Percentiles rank a stretch among this genome's conserved stretches.
Evolutionary conservation across 2,329 filamentous ascomycete genomes (phyloP).

Genomic region (Fusarium sp.): DNA sequence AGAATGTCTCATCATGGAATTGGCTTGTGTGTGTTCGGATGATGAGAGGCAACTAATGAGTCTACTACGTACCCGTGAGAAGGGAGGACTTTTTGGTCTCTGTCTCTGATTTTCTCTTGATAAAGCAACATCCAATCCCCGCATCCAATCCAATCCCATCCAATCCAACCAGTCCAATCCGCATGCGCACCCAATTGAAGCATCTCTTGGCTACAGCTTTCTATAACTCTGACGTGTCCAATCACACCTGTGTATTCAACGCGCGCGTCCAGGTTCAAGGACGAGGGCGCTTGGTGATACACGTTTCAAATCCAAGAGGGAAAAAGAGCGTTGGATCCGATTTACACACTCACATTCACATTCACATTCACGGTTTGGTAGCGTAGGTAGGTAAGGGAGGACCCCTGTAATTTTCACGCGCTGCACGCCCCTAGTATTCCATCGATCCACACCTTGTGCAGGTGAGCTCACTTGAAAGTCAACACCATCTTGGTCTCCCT

Average conservation of each 20-base stretch:
- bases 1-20: slow-evolving; percentile 17
- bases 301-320: not conserved
- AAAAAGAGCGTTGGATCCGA: not conserved
- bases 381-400: not conserved
- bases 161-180: slow-evolving; percentile 15
- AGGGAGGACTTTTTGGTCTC: slow-evolving; percentile 5
- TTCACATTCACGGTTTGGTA: slow-evolving; percentile 13
- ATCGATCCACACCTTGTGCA: slow-evolving; percentile 19
- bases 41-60: not conserved
- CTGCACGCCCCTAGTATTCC: slow-evolving; percentile 28
- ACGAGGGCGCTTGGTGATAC: slow-evolving; percentile 27
- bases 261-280: slow-evolving; percentile 32
- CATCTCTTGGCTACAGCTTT: slow-evolving; percentile 3
- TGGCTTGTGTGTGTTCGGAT: slow-evolving; percentile 8
- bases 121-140: too few relatives aligned
- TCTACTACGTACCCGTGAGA: not conserved
- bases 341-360: too few relatives aligned
- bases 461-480: slow-evolving; percentile 15
- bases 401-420: slow-evolving; percentile 16
- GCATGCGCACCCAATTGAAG: not conserved
- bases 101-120: not conserved
- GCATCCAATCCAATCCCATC: slow-evolving; percentile 8
- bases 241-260: slow-evolving; percentile 13
- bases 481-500: slow-evolving; percentile 30
- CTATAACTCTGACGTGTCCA: not conserved